phyloP scores from a whole-genome alignment of 2,329 filamentous ascomycete genomes.

The Madurella mycetomatis region DNA sequence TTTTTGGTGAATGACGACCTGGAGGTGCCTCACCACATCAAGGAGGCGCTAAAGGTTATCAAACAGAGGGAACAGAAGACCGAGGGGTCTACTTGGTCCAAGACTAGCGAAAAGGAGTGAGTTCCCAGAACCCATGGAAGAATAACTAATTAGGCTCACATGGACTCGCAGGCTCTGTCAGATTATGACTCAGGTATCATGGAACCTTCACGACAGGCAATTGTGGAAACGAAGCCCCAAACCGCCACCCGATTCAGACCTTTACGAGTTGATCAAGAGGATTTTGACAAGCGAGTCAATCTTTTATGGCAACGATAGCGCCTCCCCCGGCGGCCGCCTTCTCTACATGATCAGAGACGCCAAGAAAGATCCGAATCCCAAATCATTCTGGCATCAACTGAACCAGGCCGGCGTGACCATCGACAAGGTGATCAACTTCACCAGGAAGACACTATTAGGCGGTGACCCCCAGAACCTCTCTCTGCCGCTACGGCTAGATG shows the following conservation, averaged over 20 bases:
- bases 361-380: not conserved
- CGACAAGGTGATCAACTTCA: slow-evolving; percentile 11
- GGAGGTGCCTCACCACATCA: slow-evolving; percentile 15
- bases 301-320: slow-evolving; percentile 4
- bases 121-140: not conserved
- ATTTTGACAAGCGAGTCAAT: not conserved
- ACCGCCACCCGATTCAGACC: not conserved
- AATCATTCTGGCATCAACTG: slow-evolving; percentile 5
- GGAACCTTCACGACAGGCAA: not conserved
- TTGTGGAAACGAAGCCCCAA: not conserved
- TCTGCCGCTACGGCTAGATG: not conserved
- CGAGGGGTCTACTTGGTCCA: not conserved
- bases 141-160: not conserved
- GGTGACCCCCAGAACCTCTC: not conserved
- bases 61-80: not conserved
- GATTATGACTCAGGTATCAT: not conserved
- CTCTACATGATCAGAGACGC: slow-evolving; percentile 2
- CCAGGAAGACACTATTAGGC: not conserved
- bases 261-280: slow-evolving; percentile 2
- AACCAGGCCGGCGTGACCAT: slow-evolving; percentile 1
- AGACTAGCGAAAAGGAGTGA: slow-evolving; percentile 1
- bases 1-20: slow-evolving; percentile 11
- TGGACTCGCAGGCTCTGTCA: slow-evolving; percentile 1
- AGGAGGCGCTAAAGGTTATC: not conserved
- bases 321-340: not conserved